Evolutionary conservation across 257 asterid species (phyloP), one percentile per base, ranked within the genome.

Genomic region (Pogostemon cablin): DNA sequence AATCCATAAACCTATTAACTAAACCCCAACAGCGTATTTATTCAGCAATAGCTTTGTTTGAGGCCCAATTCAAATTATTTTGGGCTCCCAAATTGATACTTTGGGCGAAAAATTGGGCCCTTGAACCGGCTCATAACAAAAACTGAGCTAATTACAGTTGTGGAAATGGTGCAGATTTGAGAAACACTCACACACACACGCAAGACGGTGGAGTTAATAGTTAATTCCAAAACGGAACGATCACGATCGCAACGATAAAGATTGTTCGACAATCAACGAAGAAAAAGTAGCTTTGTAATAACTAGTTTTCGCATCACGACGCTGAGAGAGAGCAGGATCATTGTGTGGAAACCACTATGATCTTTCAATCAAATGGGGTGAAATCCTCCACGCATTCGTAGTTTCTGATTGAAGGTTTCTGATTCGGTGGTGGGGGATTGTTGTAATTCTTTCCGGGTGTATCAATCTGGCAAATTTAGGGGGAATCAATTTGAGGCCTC

Each of bases 381-480:
- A 35, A 72, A 68, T 74, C 71, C 62, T 48, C 50, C 15, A 9
- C 44, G 42, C 3, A 6, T 50, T 71, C 60, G 20, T 53, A 53
- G 5, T 62, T 71, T 63, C 49, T 25, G 11, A 44, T 58, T 58
- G 40, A 42, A 57, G 39, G 49, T 39, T 69, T 77, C 41, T 17
- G 57, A 9, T n/a, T 37, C 2, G 59, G 20, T 47, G 46, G 35
- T 62, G 8, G 15, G 34, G 35, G 32, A 57, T 65, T 17, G 50
- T 46, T 49, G 15, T 2, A 9, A 11, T 25, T 43, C 48, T 1
- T 11, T 40, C 54, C 61, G 39, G 79, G 74, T 79, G 79, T 79
- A 86, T 82, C 95, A 89, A 86, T 80, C 96, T 88, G 97, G 96
- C 97, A 83, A 86, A 88, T 77, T 82, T 88, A 78, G 93, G 88